These are phyloP conservation scores for Arxiozyma heterogenica DNA, from an alignment of 1,139 yeast species.

Conservation along the genomic window DNA sequence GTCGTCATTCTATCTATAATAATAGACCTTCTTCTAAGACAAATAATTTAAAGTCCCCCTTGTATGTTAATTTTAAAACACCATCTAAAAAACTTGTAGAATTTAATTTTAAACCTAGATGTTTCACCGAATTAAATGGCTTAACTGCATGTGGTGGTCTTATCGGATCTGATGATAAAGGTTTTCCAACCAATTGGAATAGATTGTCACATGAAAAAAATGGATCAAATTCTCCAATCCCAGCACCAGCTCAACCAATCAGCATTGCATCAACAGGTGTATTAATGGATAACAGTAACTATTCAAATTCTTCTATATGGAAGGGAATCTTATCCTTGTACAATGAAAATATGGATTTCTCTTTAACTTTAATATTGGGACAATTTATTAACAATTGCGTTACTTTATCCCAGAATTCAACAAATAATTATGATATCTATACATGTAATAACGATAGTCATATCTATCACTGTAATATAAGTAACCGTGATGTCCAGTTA, in stretches of 20 bases:
- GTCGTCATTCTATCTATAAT: constrained; percentile 2
- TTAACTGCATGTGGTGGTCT: constrained; percentile 66
- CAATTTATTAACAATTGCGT: constrained; percentile 79
- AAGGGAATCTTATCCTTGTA: constrained; percentile 58
- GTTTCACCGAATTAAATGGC: constrained; percentile 54
- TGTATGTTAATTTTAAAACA: constrained; percentile 8
- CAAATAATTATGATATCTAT: constrained; percentile 40
- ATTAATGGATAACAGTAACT: constrained; percentile 22
- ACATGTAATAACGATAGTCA: constrained; percentile 77
- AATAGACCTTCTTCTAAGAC: not conserved
- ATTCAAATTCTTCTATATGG: constrained; percentile 32
- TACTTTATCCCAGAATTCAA: constrained; percentile 33
- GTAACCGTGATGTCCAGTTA: constrained; percentile 37
- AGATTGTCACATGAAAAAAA: constrained; percentile 9
- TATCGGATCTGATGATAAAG: constrained; percentile 33
- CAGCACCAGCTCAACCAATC: constrained; percentile 25
- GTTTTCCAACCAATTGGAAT: constrained; percentile 24
- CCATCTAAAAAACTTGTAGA: constrained; percentile 35
- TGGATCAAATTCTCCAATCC: constrained; percentile 6
- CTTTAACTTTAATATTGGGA: constrained; percentile 54
- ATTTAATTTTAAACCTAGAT: constrained; percentile 56
- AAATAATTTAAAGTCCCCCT: not conserved
- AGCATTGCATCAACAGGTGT: constrained; percentile 21
- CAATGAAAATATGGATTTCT: constrained; percentile 40
- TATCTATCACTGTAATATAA: constrained; percentile 56